Conservation (phyloP, 2,329 filamentous ascomycete species). For the Ophiostoma tasmaniense region DNA sequence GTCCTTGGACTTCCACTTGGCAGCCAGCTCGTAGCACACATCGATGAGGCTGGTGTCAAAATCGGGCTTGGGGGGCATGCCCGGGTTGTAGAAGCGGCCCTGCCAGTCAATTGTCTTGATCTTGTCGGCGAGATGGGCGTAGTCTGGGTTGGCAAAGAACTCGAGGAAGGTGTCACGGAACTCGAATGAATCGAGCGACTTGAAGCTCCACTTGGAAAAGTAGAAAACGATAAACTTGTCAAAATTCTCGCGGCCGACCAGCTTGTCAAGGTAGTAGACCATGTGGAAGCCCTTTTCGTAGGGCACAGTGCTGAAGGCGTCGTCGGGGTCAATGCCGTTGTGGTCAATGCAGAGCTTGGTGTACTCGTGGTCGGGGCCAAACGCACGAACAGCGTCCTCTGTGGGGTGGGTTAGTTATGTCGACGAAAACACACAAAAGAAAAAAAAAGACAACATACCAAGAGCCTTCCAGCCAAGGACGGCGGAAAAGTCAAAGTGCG, state of each 20-base stretch:
- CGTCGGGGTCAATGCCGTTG: slow-evolving; percentile 86
- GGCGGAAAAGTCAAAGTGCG: slow-evolving; percentile 84
- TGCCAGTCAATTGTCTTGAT: slow-evolving; percentile 80
- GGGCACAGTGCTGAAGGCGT: slow-evolving; percentile 84
- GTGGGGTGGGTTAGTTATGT: slow-evolving; percentile 25
- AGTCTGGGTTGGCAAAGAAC: slow-evolving; percentile 64
- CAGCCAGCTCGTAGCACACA: slow-evolving; percentile 71
- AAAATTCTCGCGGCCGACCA: slow-evolving; percentile 79
- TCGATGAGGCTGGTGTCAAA: slow-evolving; percentile 87
- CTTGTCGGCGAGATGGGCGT: slow-evolving; percentile 55
- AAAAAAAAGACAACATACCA: background rate
- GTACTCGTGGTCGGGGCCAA: slow-evolving; percentile 79
- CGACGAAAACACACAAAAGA: no score
- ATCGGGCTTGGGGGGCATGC: slow-evolving; percentile 78
- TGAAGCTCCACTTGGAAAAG: slow-evolving; percentile 74
- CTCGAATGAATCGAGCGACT: slow-evolving; percentile 86
- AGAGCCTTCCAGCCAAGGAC: slow-evolving; percentile 90
- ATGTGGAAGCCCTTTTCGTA: slow-evolving; percentile 98
- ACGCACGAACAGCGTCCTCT: slow-evolving; percentile 68
- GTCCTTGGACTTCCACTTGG: slow-evolving; percentile 59
- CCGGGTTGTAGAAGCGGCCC: slow-evolving; percentile 77
- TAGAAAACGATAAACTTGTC: slow-evolving; percentile 95
- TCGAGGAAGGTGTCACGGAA: slow-evolving; percentile 82
- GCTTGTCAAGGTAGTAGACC: slow-evolving; percentile 78
- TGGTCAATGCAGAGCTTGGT: slow-evolving; percentile 85